Conservation (phyloP, 179 eudicot genomes). For the Sideroxylon spinosum region DNA sequence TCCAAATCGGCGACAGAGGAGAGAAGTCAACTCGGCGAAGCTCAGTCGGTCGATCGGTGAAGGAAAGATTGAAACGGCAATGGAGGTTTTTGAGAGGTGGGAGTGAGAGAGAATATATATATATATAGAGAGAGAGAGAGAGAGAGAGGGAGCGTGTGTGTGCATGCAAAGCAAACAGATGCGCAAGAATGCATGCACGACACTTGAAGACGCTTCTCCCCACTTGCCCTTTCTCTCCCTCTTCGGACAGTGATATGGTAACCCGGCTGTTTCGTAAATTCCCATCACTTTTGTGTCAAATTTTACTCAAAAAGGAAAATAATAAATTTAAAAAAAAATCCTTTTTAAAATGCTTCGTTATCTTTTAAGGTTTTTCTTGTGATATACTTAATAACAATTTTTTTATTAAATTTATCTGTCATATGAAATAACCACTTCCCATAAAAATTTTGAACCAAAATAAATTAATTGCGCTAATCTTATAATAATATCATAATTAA, state of each 20-base stretch:
- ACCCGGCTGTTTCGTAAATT: slow-evolving; percentile 17
- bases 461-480: too few relatives aligned
- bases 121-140: slow-evolving; percentile 12
- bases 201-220: slow-evolving; percentile 26
- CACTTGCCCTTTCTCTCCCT: background rate
- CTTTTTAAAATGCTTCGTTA: too few relatives aligned
- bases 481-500: too few relatives aligned
- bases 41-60: background rate
- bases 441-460: too few relatives aligned
- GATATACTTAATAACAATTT: too few relatives aligned
- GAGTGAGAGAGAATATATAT: background rate
- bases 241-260: slow-evolving; percentile 18
- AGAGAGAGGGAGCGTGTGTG: slow-evolving; percentile 18
- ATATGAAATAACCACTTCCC: too few relatives aligned
- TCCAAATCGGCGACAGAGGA: background rate
- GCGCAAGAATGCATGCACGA: slow-evolving; percentile 49
- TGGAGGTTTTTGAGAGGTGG: background rate
- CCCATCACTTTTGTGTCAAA: background rate
- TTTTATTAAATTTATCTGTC: too few relatives aligned
- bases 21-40: background rate
- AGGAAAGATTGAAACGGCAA: background rate
- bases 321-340: too few relatives aligned
- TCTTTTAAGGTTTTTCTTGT: too few relatives aligned
- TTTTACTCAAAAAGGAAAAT: too few relatives aligned
- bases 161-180: slow-evolving; percentile 32